phyloP scores from a whole-genome alignment of 495 filamentous ascomycete species.

The Xylaria cubensis region DNA sequence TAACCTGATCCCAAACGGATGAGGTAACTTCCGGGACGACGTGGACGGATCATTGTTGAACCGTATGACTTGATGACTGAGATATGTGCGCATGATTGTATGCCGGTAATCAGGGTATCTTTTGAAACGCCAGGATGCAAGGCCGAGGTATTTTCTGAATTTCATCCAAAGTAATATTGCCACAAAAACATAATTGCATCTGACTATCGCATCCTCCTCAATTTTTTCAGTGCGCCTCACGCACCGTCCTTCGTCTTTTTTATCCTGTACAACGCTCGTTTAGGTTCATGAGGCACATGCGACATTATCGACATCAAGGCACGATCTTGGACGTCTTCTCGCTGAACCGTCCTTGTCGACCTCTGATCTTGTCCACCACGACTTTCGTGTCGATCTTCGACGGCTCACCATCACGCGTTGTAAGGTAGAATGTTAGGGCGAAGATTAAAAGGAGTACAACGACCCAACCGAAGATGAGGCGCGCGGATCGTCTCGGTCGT shows the following conservation, averaged over 20 bases:
- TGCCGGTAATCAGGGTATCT: neutral
- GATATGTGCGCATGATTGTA: neutral
- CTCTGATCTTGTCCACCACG: conserved; percentile 21
- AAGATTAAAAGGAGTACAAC: conserved; percentile 35
- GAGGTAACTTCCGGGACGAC: neutral
- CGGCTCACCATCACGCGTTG: conserved; percentile 30
- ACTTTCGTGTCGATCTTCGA: conserved; percentile 28
- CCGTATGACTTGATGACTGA: neutral
- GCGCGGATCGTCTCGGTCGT: conserved; percentile 36
- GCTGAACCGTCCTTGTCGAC: conserved; percentile 8
- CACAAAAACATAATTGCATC: neutral
- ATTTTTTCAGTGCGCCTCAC: neutral
- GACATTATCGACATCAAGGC: neutral
- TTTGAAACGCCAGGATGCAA: neutral
- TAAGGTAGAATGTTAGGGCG: conserved; percentile 37
- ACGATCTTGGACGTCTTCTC: conserved; percentile 17
- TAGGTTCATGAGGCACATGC: neutral
- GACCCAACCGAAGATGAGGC: conserved; percentile 40
- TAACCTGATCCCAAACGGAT: neutral
- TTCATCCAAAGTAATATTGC: neutral
- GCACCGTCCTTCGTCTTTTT: neutral
- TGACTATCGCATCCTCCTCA: neutral
- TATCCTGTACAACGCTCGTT: neutral
- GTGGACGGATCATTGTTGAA: neutral
- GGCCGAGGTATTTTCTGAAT: neutral